Percentiles rank a stretch among this genome's conserved stretches.
Evolutionary conservation across 208 protist species (phyloP).

Genomic region (Phytomonas francai): DNA sequence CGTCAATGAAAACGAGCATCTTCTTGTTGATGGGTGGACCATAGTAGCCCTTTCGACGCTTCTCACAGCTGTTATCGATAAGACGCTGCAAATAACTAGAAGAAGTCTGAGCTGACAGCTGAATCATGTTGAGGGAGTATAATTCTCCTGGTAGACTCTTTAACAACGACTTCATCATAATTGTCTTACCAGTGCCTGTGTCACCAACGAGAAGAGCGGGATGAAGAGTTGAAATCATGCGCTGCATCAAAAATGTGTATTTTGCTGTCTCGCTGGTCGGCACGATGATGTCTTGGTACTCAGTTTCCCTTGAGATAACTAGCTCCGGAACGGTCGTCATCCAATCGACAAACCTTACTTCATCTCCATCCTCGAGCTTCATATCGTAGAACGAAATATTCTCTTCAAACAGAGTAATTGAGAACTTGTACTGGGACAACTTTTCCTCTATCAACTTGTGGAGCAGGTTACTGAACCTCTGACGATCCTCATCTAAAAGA

Average conservation of each 20-base stretch:
- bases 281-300: conserved; percentile 94
- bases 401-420: conserved; percentile 60
- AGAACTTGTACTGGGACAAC: conserved; percentile 51
- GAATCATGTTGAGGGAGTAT: conserved; percentile 86
- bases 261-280: conserved; percentile 91
- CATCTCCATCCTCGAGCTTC: conserved; percentile 51
- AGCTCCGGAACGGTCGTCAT: conserved; percentile 75
- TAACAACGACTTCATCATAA: conserved; percentile 90
- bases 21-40: conserved; percentile 93
- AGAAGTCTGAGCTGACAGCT: conserved; percentile 94
- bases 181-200: conserved; percentile 95
- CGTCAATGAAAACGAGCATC: conserved; percentile 95
- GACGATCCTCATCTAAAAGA: conserved; percentile 70
- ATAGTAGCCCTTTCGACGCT: conserved; percentile 92
- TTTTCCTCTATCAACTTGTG: conserved; percentile 40
- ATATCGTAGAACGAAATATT: conserved; percentile 84
- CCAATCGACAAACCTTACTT: conserved; percentile 79
- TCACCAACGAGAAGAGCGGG: conserved; percentile 89
- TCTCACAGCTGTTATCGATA: conserved; percentile 92
- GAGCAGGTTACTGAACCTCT: conserved; percentile 74
- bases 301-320: conserved; percentile 61
- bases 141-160: conserved; percentile 70
- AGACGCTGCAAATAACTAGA: conserved; percentile 89
- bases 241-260: conserved; percentile 85
- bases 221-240: conserved; percentile 77